These are phyloP conservation scores for Dentiscutata heterogama DNA, from an alignment of 371 early-diverging fungal species.

Conservation along the genomic window DNA sequence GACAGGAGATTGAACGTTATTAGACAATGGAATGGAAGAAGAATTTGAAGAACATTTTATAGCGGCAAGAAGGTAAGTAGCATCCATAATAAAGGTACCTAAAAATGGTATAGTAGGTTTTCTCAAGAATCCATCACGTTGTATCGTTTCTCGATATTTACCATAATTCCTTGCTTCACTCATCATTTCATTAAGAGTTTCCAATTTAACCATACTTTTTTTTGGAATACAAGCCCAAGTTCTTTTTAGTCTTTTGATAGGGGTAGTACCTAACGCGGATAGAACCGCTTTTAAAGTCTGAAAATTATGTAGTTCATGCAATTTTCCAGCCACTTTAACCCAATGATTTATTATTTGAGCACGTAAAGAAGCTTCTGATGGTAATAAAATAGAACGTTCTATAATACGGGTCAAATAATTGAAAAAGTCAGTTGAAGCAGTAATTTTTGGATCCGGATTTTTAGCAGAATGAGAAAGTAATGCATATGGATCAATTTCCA, in stretches of 20 bases:
- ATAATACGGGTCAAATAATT: conserved; percentile 83
- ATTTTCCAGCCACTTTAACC: conserved; percentile 78
- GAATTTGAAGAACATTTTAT: conserved; percentile 58
- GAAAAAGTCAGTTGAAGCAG: conserved; percentile 84
- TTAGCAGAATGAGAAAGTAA: conserved; percentile 75
- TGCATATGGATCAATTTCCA: conserved; percentile 72
- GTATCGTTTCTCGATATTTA: conserved; percentile 63
- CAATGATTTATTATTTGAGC: conserved; percentile 76
- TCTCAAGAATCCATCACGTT: conserved; percentile 43
- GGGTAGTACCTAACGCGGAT: conserved; percentile 78
- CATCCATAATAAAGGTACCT: conserved; percentile 83
- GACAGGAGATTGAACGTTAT: conserved; percentile 45
- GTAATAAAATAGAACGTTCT: conserved; percentile 76
- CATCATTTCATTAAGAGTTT: conserved; percentile 70
- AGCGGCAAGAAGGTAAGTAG: conserved; percentile 78
- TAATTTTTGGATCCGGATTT: conserved; percentile 73
- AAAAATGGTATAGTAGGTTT: conserved; percentile 80
- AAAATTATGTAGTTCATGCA: conserved; percentile 75
- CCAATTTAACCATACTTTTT: conserved; percentile 69
- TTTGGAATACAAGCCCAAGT: conserved; percentile 82
- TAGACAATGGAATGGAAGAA: background rate
- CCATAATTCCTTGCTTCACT: conserved; percentile 80
- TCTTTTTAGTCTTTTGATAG: conserved; percentile 77
- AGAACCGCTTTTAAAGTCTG: conserved; percentile 82
- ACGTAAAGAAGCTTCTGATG: conserved; percentile 68